A percentile compares a stretch with the other conserved stretches of the same genome.
phyloP scores from a whole-genome alignment of 768 basidiomycete species.

The Lentinus brumalis region DNA sequence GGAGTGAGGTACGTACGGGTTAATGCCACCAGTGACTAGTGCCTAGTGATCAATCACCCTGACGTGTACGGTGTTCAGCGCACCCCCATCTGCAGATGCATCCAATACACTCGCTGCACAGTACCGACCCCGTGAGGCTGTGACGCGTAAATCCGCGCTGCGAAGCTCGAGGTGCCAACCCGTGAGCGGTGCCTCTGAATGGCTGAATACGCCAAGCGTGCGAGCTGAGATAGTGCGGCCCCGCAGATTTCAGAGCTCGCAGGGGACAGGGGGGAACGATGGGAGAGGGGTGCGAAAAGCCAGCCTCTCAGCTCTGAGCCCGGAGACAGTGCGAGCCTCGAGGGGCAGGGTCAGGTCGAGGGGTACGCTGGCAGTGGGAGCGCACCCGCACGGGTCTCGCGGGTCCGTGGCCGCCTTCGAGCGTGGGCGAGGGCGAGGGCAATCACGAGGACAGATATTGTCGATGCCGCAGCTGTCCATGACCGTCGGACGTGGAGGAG shows the following conservation, averaged over 20 bases:
- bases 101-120: too few relatives aligned
- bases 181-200: too few relatives aligned
- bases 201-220: too few relatives aligned
- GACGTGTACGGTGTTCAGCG: not conserved
- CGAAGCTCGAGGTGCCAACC: too few relatives aligned
- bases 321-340: not conserved
- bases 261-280: not conserved
- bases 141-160: too few relatives aligned
- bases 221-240: not conserved
- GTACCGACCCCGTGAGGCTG: too few relatives aligned
- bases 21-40: too few relatives aligned
- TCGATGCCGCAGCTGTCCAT: too few relatives aligned
- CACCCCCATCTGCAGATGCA: too few relatives aligned
- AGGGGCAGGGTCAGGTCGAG: not conserved
- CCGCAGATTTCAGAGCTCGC: not conserved
- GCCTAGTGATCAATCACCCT: not conserved
- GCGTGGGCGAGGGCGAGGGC: not conserved
- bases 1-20: too few relatives aligned
- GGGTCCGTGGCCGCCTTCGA: not conserved
- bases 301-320: not conserved
- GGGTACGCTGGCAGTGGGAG: not conserved
- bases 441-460: not conserved
- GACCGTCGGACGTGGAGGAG: too few relatives aligned
- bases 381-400: not conserved
- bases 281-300: not conserved